These are phyloP conservation scores for Fusarium nanum DNA, from an alignment of 2,329 filamentous ascomycete species.

Conservation along the genomic window DNA sequence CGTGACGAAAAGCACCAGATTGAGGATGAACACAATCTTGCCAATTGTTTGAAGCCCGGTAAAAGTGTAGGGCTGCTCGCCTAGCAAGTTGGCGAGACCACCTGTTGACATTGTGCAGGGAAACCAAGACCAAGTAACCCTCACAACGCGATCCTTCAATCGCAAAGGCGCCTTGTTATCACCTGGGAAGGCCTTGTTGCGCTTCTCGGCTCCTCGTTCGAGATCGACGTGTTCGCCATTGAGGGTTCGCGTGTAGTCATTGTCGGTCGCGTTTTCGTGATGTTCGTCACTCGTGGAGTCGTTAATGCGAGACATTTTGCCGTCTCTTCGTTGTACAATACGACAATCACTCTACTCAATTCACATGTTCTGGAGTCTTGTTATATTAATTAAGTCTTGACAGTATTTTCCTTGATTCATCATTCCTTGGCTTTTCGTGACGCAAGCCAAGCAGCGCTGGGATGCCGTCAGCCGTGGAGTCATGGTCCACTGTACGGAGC, in stretches of 20 bases:
- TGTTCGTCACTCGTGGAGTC: not conserved
- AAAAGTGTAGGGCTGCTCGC: conserved; percentile 22
- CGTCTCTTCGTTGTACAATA: not conserved
- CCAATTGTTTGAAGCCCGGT: conserved; percentile 8
- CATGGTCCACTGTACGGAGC: conserved; percentile 2
- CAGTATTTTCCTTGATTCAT: not conserved
- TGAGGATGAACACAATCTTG: conserved; percentile 24
- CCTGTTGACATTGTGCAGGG: conserved; percentile 28
- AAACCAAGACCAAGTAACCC: conserved; percentile 22
- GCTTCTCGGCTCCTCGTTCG: not conserved
- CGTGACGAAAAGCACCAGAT: conserved; percentile 8
- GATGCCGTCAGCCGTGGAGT: conserved; percentile 4
- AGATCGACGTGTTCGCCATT: not conserved
- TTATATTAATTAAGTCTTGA: not conserved
- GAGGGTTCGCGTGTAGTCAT: not conserved
- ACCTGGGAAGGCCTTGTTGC: not conserved
- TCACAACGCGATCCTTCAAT: conserved; percentile 17
- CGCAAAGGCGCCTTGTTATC: not conserved
- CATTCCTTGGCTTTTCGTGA: conserved; percentile 3
- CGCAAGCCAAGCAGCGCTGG: conserved; percentile 10
- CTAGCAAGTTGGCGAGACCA: conserved; percentile 19
- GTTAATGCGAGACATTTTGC: not conserved
- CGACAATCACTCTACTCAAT: not conserved
- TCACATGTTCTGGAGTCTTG: too few relatives aligned
- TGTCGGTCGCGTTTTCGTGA: not conserved